Percentiles rank a stretch among this genome's conserved stretches.
Conservation (phyloP, 345 rosid genomes). For the Erodium maritimum region DNA sequence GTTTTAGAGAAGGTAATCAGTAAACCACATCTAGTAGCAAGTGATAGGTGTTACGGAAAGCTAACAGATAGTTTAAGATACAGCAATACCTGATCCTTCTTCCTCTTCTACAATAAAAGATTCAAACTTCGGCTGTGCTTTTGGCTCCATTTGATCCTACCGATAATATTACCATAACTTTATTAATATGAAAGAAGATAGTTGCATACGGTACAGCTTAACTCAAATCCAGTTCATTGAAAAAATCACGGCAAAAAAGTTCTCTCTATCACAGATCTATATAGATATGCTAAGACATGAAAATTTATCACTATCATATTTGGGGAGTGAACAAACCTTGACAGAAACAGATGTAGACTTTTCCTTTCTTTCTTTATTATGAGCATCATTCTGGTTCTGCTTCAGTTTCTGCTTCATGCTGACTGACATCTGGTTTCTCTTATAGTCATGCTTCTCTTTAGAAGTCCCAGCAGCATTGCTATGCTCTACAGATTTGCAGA, state of each 20-base stretch:
- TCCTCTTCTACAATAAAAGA: constrained; percentile 61
- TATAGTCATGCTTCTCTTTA: constrained; percentile 26
- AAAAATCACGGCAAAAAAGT: not conserved
- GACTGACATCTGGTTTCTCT: constrained; percentile 18
- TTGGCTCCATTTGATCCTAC: constrained; percentile 36
- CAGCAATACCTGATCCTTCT: constrained; percentile 75
- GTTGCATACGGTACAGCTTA: not conserved
- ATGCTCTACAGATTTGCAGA: constrained; percentile 19
- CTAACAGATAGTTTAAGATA: constrained; percentile 2
- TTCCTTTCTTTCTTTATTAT: constrained; percentile 29
- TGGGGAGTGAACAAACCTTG: constrained; percentile 20
- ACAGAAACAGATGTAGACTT: constrained; percentile 15
- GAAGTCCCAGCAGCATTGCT: constrained; percentile 17
- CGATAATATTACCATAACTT: not conserved
- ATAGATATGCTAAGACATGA: not conserved
- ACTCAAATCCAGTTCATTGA: not conserved
- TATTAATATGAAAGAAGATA: not conserved
- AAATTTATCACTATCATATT: not conserved
- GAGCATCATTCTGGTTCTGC: constrained; percentile 26
- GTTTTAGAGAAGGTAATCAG: constrained; percentile 11
- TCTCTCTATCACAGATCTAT: not conserved
- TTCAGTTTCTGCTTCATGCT: constrained; percentile 13
- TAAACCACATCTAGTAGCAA: not conserved
- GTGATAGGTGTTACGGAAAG: not conserved
- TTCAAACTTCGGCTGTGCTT: constrained; percentile 58